phyloP scores from a whole-genome alignment of 1,284 basidiomycete genomes.

The Schizophyllum amplum region DNA sequence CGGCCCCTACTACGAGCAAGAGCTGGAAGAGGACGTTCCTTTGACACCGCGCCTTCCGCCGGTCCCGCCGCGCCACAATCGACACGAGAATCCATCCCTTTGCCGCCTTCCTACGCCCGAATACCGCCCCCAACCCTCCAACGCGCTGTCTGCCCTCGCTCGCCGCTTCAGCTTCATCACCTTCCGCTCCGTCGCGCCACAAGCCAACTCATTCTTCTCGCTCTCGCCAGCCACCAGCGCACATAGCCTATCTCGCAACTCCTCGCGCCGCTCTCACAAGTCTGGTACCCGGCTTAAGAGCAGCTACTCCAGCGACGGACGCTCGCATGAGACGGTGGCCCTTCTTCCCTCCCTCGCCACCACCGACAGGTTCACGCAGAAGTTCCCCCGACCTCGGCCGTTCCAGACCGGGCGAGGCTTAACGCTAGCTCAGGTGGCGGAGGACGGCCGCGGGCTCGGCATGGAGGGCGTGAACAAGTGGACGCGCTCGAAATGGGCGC shows the following conservation, averaged over 20 bases:
- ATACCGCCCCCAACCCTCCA: constrained; percentile 7
- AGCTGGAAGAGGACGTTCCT: neutral
- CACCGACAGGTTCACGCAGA: constrained; percentile 41
- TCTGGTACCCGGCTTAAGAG: too few species aligned
- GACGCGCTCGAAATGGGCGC: constrained; percentile 50
- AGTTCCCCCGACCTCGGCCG: constrained; percentile 40
- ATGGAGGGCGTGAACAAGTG: constrained; percentile 34
- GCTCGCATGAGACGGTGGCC: constrained; percentile 4
- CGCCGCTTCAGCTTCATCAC: constrained; percentile 14
- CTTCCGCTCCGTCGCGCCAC: neutral
- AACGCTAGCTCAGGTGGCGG: constrained; percentile 21
- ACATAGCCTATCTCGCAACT: too few species aligned
- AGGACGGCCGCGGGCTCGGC: constrained; percentile 31
- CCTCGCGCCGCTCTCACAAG: too few species aligned
- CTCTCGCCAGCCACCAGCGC: neutral
- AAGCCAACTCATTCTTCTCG: neutral
- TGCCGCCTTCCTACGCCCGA: constrained; percentile 6
- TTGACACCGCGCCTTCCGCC: neutral
- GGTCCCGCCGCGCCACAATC: too few species aligned
- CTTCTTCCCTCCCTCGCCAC: constrained; percentile 24
- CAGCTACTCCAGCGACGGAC: too few species aligned
- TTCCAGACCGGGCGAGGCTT: constrained; percentile 16
- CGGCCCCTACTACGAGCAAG: neutral
- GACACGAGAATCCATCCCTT: too few species aligned
- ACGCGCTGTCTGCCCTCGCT: neutral